These are phyloP conservation scores for Marchantia paleacea DNA, from an alignment of 225 moss, liverwort and hornwort genomes.

Conservation along the genomic window DNA sequence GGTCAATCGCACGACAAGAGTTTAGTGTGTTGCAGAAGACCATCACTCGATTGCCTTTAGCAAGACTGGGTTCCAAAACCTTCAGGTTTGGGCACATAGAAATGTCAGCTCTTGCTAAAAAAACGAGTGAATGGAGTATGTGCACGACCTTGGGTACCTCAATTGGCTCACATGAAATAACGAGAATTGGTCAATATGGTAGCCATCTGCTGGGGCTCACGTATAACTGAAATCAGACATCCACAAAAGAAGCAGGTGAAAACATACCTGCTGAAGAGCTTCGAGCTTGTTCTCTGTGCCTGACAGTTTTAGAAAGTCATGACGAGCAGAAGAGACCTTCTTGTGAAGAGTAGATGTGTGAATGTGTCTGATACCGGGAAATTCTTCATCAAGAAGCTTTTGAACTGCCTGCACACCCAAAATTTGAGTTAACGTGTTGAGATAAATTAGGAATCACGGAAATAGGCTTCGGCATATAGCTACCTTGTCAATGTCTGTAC, in stretches of 20 bases:
- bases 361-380: conserved; percentile 91
- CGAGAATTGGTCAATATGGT: not conserved
- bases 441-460: too few species aligned
- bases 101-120: not conserved
- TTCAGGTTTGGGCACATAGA: conserved; percentile 22
- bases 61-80: conserved; percentile 92
- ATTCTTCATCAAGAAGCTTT: conserved; percentile 85
- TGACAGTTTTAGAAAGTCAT: conserved; percentile 79
- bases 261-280: conserved; percentile 69
- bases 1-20: conserved; percentile 97
- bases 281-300: conserved; percentile 96
- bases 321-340: conserved; percentile 87
- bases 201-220: not conserved
- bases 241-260: not conserved
- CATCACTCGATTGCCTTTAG: conserved; percentile 87
- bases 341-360: conserved; percentile 96
- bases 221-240: not conserved
- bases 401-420: conserved; percentile 63
- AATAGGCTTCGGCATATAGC: not conserved
- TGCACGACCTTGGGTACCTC: too few species aligned
- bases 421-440: not conserved
- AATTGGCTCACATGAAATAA: not conserved
- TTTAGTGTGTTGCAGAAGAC: conserved; percentile 94
- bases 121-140: not conserved
- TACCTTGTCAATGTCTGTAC: not conserved